phyloP scores from a whole-genome alignment of 768 basidiomycete genomes.

The Mycena venus region DNA sequence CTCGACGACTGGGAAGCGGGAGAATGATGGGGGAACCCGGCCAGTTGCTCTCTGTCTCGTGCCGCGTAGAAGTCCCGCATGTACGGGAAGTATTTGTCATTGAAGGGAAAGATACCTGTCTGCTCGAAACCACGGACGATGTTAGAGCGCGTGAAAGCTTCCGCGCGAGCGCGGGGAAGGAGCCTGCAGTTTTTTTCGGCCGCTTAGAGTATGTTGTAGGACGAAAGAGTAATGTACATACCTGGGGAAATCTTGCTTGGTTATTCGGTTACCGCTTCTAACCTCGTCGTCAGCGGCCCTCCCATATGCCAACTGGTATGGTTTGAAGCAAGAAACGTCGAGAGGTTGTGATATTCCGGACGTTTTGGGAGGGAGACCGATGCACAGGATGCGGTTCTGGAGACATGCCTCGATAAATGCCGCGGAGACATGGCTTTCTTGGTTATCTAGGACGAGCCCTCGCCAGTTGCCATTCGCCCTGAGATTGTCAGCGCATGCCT shows the following conservation, averaged over 20 bases:
- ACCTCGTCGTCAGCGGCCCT: not conserved
- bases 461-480: conserved; percentile 4
- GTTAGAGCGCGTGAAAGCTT: not conserved
- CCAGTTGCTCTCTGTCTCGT: not conserved
- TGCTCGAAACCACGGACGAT: not conserved
- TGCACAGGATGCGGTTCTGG: not conserved
- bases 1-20: not conserved
- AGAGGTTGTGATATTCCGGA: conserved; percentile 10
- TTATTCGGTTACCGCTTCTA: not conserved
- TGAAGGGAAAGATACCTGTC: not conserved
- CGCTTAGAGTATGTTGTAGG: no score
- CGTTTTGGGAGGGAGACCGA: conserved; percentile 20
- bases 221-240: no score
- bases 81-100: not conserved
- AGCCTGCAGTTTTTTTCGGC: not conserved
- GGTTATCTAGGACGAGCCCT: conserved; percentile 14
- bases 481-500: no score
- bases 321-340: conserved; percentile 15
- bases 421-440: conserved; percentile 3
- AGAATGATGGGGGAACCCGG: not conserved
- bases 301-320: conserved; percentile 6
- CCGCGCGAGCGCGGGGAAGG: not conserved
- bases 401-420: not conserved
- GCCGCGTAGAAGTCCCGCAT: conserved; percentile 13
- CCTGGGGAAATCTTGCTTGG: not conserved